Evolutionary conservation across 129 eudicot species (phyloP).

Genomic region (Tagetes erecta): DNA sequence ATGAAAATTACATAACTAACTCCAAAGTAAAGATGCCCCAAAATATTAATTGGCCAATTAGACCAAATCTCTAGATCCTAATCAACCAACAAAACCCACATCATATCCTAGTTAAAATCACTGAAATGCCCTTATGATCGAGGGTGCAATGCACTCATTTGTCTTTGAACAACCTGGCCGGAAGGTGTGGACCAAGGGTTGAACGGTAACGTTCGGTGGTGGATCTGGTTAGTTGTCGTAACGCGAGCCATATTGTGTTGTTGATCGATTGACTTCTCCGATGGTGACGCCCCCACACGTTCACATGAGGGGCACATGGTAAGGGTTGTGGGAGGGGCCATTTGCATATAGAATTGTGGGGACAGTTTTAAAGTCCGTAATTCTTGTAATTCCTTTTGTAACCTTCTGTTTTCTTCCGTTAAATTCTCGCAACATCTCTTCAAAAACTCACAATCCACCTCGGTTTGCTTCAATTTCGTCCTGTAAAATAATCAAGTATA

Average conservation of each 20-base stretch:
- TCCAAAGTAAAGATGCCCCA: constrained; percentile 26
- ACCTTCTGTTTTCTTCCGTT: constrained; percentile 85
- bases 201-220: constrained; percentile 51
- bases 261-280: constrained; percentile 29
- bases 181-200: constrained; percentile 55
- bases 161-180: constrained; percentile 39
- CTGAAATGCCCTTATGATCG: constrained; percentile 34
- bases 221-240: constrained; percentile 22
- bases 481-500: constrained; percentile 36
- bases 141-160: constrained; percentile 48
- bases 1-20: constrained; percentile 35
- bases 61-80: constrained; percentile 35
- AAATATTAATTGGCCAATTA: constrained; percentile 26
- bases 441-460: constrained; percentile 88
- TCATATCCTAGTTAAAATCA: constrained; percentile 18
- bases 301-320: constrained; percentile 98
- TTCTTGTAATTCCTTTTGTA: constrained; percentile 90
- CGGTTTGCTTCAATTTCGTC: constrained; percentile 93
- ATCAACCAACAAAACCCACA: constrained; percentile 22
- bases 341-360: constrained; percentile 95
- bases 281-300: constrained; percentile 68
- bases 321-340: constrained; percentile 94
- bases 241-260: constrained; percentile 26
- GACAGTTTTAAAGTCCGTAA: constrained; percentile 77
- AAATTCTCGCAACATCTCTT: constrained; percentile 87